A percentile compares a stretch with the other conserved stretches of the same genome.
These are phyloP conservation scores for Ramalina peruviana DNA, from an alignment of 495 filamentous ascomycete species.

Conservation along the genomic window DNA sequence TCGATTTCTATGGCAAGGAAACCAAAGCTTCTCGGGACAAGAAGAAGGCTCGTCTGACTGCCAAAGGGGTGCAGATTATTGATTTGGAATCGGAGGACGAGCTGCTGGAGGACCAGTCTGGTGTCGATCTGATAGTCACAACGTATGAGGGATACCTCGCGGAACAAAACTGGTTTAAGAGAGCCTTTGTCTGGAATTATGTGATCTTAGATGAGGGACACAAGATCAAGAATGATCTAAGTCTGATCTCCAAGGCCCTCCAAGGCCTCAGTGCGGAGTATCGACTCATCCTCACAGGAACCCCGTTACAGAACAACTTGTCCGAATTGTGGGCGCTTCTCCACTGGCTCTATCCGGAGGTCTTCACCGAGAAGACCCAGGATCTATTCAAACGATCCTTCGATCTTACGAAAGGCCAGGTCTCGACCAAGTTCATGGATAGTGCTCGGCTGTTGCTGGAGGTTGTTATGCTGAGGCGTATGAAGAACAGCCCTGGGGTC, in stretches of 20 bases:
- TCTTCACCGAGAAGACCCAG: constrained; percentile 39
- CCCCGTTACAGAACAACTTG: constrained; percentile 53
- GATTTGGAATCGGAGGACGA: constrained; percentile 23
- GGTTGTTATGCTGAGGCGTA: constrained; percentile 47
- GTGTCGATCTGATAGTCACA: constrained; percentile 41
- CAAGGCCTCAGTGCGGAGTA: constrained; percentile 40
- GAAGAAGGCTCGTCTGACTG: constrained; percentile 15
- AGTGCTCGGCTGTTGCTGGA: constrained; percentile 38
- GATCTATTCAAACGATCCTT: constrained; percentile 44
- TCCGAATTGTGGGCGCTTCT: constrained; percentile 48
- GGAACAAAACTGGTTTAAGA: constrained; percentile 46
- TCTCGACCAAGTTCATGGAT: constrained; percentile 39
- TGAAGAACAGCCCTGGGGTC: constrained; percentile 46
- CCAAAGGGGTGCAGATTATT: constrained; percentile 20
- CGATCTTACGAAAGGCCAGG: constrained; percentile 40
- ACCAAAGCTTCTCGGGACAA: constrained; percentile 15
- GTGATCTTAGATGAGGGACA: constrained; percentile 47
- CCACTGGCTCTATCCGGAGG: constrained; percentile 48
- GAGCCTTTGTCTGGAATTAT: constrained; percentile 43
- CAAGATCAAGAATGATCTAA: constrained; percentile 44
- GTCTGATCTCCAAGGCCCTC: constrained; percentile 35
- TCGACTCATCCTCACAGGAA: constrained; percentile 48
- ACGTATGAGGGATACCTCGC: constrained; percentile 46
- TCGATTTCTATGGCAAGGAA: constrained; percentile 28
- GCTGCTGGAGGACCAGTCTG: constrained; percentile 14